Base-by-base conservation (phyloP, 2,329 filamentous ascomycete genomes). In the Cercospora brassicicola region DNA sequence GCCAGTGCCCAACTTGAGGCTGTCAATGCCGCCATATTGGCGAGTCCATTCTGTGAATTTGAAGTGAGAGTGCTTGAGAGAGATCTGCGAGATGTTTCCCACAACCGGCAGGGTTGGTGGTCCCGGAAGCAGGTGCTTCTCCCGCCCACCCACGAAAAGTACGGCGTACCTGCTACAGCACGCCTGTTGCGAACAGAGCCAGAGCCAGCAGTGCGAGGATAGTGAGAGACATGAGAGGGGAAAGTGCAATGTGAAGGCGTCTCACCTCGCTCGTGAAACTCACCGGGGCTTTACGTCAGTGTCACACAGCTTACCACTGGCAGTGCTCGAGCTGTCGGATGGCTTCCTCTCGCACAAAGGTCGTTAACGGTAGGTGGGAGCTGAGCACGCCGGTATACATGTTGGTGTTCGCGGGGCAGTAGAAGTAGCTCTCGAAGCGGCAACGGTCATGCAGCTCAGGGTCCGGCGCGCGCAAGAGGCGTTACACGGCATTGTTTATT, bases 51-150 rank as follows among this genome's bases (percentile, higher is more conserved):
- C 65, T 8, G 71, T 71, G 67, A 77, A 76, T 20, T 76, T 71
- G 66, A 76, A 57, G 57, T 77, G 73, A 1, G 76, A 72, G 2
- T 76, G 74, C 31, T 76, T 78, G 57, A 70, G 75, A 1, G 79
- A 78, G 23, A 82, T 77, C 62, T 81, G 78, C 36, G 79, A 78
- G 3, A 81, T 71, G 63, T 83, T 83, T 13, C 81, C 82, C 4
- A 84, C 75, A 26, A 84, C 55, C 0, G 82, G 82, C 0, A 82
- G 39, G 0, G 80, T 81, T 23, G 76, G 79, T 13, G 80, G 82
- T 1, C 82, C 82, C 65, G 76, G 74, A 26, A 73, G 72, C 7
- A 75, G 62, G 42, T 69, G 62, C 60, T 73, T 72, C 30, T 73
- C 72, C 20, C 73, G 69, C 13, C 69, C 59, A 11, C 73, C 73